Evolutionary conservation across 257 asterid species (phyloP).

Genomic region (Nicotiana noctiflora): DNA sequence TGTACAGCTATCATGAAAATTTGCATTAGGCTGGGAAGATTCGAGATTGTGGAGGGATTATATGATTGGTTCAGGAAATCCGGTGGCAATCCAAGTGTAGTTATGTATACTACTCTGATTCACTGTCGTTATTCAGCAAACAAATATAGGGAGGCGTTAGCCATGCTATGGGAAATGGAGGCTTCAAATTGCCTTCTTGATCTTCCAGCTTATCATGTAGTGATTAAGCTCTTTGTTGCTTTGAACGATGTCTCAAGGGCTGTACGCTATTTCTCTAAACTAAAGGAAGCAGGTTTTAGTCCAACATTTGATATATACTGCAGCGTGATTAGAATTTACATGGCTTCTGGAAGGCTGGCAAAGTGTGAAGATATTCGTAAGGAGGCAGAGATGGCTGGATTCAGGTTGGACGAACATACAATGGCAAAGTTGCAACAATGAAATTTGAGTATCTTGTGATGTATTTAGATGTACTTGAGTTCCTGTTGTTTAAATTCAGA

Average conservation of each 20-base stretch:
- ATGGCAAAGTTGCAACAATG: conserved; percentile 8
- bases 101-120: conserved; percentile 70
- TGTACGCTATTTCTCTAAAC: conserved; percentile 52
- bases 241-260: conserved; percentile 55
- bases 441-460: not conserved
- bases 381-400: conserved; percentile 83
- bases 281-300: conserved; percentile 65
- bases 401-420: conserved; percentile 29
- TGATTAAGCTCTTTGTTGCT: conserved; percentile 69
- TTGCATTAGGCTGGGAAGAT: conserved; percentile 49
- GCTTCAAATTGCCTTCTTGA: conserved; percentile 54
- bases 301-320: conserved; percentile 59
- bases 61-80: conserved; percentile 62
- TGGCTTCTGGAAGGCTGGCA: conserved; percentile 58
- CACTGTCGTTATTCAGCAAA: conserved; percentile 53
- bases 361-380: conserved; percentile 53
- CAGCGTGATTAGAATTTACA: conserved; percentile 36
- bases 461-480: not conserved
- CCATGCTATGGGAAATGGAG: conserved; percentile 84
- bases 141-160: conserved; percentile 62
- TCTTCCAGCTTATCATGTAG: conserved; percentile 76
- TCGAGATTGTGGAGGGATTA: conserved; percentile 57
- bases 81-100: conserved; percentile 46
- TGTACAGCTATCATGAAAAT: conserved; percentile 75
- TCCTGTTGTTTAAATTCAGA: not conserved